These are phyloP conservation scores for Candida tallmaniae DNA, from an alignment of 805 yeast species.

Conservation along the genomic window DNA sequence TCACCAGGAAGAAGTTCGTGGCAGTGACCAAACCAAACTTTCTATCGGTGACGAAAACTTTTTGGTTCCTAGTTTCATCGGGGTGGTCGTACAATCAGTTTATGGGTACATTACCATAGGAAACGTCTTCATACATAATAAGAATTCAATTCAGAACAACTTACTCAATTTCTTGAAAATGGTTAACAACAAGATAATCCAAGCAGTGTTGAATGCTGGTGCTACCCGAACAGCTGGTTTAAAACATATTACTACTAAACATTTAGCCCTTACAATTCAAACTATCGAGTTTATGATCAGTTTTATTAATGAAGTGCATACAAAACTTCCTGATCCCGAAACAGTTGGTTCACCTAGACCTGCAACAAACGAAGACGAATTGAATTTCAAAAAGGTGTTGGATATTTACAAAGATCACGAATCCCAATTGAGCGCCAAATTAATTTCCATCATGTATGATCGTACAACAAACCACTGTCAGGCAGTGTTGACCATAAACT, in stretches of 20 bases:
- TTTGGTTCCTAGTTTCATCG: constrained; percentile 26
- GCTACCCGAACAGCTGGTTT: constrained; percentile 73
- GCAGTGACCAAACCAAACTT: not conserved
- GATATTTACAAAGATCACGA: constrained; percentile 55
- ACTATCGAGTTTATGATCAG: constrained; percentile 45
- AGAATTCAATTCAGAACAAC: constrained; percentile 37
- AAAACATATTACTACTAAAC: constrained; percentile 69
- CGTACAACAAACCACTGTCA: constrained; percentile 49
- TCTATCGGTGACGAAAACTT: constrained; percentile 14
- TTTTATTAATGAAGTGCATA: constrained; percentile 22
- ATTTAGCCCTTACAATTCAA: constrained; percentile 64
- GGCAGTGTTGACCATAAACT: constrained; percentile 44
- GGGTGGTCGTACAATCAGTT: constrained; percentile 23
- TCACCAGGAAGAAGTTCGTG: not conserved
- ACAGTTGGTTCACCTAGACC: too few species aligned
- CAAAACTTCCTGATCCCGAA: constrained; percentile 12
- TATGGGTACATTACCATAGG: constrained; percentile 55
- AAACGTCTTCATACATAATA: constrained; percentile 48
- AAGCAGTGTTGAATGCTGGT: constrained; percentile 67
- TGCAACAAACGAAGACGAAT: constrained; percentile 17
- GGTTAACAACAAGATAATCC: constrained; percentile 51
- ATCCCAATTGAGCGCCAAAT: constrained; percentile 55
- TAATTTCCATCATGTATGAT: constrained; percentile 69
- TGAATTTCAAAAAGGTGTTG: constrained; percentile 26
- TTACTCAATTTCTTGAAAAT: constrained; percentile 40